phyloP scores from a whole-genome alignment of 768 basidiomycete species.

The Lactarius trivialis region DNA sequence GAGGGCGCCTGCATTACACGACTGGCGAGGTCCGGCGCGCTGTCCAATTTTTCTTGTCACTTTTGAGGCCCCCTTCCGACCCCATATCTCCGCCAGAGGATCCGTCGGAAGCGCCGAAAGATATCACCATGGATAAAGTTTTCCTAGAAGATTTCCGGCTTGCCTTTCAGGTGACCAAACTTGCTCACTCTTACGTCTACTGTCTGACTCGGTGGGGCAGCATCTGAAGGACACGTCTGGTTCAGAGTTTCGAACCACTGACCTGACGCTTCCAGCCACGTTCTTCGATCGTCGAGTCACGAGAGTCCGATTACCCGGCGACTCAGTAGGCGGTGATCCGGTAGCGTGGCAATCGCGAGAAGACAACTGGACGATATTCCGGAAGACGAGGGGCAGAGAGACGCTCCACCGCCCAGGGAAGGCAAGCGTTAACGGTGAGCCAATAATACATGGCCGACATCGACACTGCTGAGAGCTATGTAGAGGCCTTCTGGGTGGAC shows the following conservation, averaged over 20 bases:
- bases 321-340: slow-evolving; percentile 38
- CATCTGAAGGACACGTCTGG: slow-evolving; percentile 62
- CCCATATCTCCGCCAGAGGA: slow-evolving; percentile 21
- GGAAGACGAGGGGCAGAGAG: slow-evolving; percentile 49
- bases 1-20: slow-evolving; percentile 83
- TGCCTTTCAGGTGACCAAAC: slow-evolving; percentile 62
- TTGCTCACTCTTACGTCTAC: neutral
- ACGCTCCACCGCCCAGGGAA: slow-evolving; percentile 48
- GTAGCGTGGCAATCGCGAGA: slow-evolving; percentile 60
- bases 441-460: neutral
- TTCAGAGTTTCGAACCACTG: slow-evolving; percentile 35
- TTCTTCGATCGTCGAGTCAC: slow-evolving; percentile 58
- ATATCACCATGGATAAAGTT: slow-evolving; percentile 47
- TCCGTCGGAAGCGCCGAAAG: slow-evolving; percentile 13
- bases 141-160: slow-evolving; percentile 85
- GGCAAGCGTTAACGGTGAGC: slow-evolving; percentile 57
- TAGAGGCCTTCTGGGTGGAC: slow-evolving; percentile 77
- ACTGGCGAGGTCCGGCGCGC: slow-evolving; percentile 79
- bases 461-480: slow-evolving; percentile 14
- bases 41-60: slow-evolving; percentile 66
- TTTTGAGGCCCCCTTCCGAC: slow-evolving; percentile 48
- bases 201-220: slow-evolving; percentile 34
- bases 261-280: slow-evolving; percentile 57
- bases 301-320: slow-evolving; percentile 49
- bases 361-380: slow-evolving; percentile 56